Percentiles rank a stretch among this genome's conserved stretches.
phyloP scores from a whole-genome alignment of 306 rosid genomes.

The Ormosia emarginata region DNA sequence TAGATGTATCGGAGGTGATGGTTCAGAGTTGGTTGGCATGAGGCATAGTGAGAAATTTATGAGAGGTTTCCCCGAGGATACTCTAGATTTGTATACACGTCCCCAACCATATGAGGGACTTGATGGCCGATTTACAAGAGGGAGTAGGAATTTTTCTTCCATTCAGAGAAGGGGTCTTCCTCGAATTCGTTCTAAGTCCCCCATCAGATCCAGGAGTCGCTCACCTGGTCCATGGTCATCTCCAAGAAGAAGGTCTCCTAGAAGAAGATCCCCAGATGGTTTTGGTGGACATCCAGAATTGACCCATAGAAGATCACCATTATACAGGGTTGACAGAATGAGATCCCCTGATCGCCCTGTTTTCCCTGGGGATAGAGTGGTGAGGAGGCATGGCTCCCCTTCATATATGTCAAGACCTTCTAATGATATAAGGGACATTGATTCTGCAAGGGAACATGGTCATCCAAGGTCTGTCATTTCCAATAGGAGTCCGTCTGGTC shows the following conservation, averaged over 20 bases:
- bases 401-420: constrained; percentile 51
- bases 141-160: constrained; percentile 58
- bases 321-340: constrained; percentile 67
- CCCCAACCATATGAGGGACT: constrained; percentile 59
- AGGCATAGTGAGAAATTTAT: constrained; percentile 64
- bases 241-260: constrained; percentile 73
- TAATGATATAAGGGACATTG: constrained; percentile 70
- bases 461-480: constrained; percentile 63
- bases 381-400: constrained; percentile 65
- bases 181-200: constrained; percentile 66
- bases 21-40: constrained; percentile 54
- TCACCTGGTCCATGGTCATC: constrained; percentile 79
- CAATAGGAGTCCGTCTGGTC: constrained; percentile 57
- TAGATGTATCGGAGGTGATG: constrained; percentile 59
- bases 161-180: constrained; percentile 61
- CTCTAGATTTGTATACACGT: constrained; percentile 46
- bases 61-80: constrained; percentile 56
- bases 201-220: constrained; percentile 72
- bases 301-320: constrained; percentile 58
- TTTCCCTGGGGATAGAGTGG: constrained; percentile 56
- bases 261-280: constrained; percentile 77
- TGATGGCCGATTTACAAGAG: constrained; percentile 60
- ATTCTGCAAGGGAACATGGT: constrained; percentile 65
- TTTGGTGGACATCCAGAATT: constrained; percentile 69
- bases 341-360: constrained; percentile 78